Evolutionary conservation across 495 filamentous ascomycete species (phyloP), one percentile per base, ranked within the genome.

Genomic region (Staphylotrichum tortipilum): DNA sequence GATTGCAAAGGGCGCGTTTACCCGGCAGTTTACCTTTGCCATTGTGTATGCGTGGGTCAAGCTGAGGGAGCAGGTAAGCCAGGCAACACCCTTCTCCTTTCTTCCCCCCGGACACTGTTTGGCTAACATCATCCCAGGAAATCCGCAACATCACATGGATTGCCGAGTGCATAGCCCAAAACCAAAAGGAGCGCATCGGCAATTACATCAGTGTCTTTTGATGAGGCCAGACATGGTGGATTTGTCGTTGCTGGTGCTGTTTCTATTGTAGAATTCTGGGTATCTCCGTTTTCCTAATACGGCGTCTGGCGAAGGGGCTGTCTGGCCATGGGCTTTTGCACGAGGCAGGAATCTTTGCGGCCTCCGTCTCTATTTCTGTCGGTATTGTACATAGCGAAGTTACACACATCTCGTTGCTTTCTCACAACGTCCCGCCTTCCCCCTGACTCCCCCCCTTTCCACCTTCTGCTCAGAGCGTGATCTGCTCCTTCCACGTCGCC

Each of bases 91-190:
- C 11, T 12, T 39, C 23, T 23, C 14, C 4, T 23, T 17, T 34
- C 17, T 9, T n/a, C 24, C 42, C 49, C 50, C 45, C 34, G 49
- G 7, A 31, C 23, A 14, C 37, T 0, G 7, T n/a, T 24, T 19
- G 39, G 23, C 31, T 43, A 37, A 56, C 33, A 29, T 10, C 22
- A 8, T 19, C 4, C 14, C 51, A 95, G 92, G 92, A 99, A 85
- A 94, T 97, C 65, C 86, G 92, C 33, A 99, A 99, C 62, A 92
- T 99, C 61, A 97, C 91, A 39, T 99, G 92, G 92, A 99, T 99
- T 62, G 83, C 94, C 8, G 92, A 99, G 68, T 99, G 92, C 71
- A 99, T 99, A 80, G 92, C 92, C 40, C 92, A 99, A 70, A 94
- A 95, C 74, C 92, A 99, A 76, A 99, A 97, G 73, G 92, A 99